A percentile compares a stretch with the other conserved stretches of the same genome.
These are phyloP conservation scores for Lepiota brunneoincarnata DNA, from an alignment of 768 basidiomycete species.

Conservation along the genomic window DNA sequence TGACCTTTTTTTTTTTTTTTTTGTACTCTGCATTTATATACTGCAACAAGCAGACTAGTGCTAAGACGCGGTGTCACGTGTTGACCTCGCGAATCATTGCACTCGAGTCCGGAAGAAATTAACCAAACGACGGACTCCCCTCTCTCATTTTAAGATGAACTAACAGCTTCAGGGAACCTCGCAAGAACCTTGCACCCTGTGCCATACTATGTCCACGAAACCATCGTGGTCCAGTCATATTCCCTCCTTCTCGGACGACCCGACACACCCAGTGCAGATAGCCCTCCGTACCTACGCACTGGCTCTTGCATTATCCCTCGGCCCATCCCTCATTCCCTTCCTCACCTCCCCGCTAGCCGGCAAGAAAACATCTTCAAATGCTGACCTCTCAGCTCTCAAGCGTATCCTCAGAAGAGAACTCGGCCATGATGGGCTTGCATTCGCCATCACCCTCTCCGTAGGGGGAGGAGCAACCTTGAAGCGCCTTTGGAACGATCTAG, in stretches of 20 bases:
- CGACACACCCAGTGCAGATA: conserved; percentile 53
- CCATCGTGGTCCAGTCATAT: conserved; percentile 18
- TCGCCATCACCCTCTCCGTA: conserved; percentile 59
- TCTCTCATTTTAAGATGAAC: neutral
- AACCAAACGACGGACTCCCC: too few species aligned
- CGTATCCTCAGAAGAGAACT: conserved; percentile 55
- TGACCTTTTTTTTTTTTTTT: too few species aligned
- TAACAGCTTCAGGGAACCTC: neutral
- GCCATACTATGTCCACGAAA: conserved; percentile 3
- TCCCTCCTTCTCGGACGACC: conserved; percentile 31
- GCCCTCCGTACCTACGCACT: conserved; percentile 68
- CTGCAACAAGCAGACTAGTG: too few species aligned
- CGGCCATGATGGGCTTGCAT: conserved; percentile 63
- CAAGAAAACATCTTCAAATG: conserved; percentile 19
- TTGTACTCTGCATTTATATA: too few species aligned
- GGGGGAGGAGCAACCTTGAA: conserved; percentile 61
- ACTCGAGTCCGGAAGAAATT: too few species aligned
- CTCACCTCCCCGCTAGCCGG: conserved; percentile 22
- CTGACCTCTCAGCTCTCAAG: conserved; percentile 24
- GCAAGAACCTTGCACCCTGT: neutral
- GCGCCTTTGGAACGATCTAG: conserved; percentile 33
- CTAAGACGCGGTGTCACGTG: too few species aligned
- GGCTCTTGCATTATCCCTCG: conserved; percentile 62
- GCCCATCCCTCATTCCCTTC: conserved; percentile 60
- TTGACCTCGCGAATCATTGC: too few species aligned